Percentiles rank a stretch among this genome's conserved stretches.
These are phyloP conservation scores for Colletotrichum spaethianum DNA, from an alignment of 2,329 filamentous ascomycete genomes.

Conservation along the genomic window DNA sequence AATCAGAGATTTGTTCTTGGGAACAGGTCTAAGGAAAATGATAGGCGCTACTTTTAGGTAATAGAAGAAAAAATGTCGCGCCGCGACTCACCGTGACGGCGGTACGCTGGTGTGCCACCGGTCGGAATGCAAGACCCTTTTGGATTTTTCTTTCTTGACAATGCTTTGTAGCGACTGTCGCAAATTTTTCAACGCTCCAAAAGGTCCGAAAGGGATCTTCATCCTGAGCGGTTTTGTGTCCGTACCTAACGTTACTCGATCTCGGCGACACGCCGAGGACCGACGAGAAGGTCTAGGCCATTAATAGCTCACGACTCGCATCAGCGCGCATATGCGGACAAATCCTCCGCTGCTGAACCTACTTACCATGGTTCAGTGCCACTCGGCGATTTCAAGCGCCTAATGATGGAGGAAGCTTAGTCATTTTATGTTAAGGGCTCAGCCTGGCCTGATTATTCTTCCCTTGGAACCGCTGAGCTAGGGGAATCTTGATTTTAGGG, in stretches of 20 bases:
- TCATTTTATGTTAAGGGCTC: constrained; percentile 15
- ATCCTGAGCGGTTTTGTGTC: constrained; percentile 28
- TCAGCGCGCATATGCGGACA: constrained; percentile 6
- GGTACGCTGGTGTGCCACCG: constrained; percentile 14
- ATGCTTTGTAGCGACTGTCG: constrained; percentile 2
- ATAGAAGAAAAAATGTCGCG: not conserved
- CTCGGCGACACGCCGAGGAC: constrained; percentile 12
- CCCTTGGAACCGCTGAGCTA: not conserved
- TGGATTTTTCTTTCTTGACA: constrained; percentile 3
- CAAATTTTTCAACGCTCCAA: not conserved
- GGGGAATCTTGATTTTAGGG: not conserved
- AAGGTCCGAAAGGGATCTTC: constrained; percentile 12
- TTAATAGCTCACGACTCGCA: not conserved
- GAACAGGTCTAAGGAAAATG: constrained; percentile 1
- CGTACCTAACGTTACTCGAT: not conserved
- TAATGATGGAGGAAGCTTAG: constrained; percentile 2
- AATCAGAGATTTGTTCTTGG: constrained; percentile 11
- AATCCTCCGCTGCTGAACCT: constrained; percentile 3
- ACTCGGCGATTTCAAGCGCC: not conserved
- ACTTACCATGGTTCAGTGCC: not conserved
- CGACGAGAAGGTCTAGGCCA: constrained; percentile 13
- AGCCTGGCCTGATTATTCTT: not conserved
- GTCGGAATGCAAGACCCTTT: not conserved
- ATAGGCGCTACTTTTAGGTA: constrained; percentile 26
- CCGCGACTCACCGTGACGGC: constrained; percentile 16